Conservation (phyloP, 371 early-diverging fungal species). For the Cladochytrium tenue region DNA sequence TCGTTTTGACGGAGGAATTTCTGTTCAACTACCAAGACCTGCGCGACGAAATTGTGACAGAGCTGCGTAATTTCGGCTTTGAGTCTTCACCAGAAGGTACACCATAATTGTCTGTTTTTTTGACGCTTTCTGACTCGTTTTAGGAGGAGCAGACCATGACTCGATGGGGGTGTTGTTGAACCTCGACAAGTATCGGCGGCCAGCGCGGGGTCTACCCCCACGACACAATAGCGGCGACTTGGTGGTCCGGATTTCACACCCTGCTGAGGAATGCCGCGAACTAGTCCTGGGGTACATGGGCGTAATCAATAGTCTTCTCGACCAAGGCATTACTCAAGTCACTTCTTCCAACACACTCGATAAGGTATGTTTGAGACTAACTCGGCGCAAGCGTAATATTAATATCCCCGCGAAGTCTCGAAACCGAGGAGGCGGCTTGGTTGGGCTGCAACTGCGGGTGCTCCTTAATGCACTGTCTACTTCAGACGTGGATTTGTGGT, state of each 20-base stretch:
- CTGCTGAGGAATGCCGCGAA: conserved; percentile 33
- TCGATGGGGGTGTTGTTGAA: not conserved
- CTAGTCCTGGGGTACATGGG: conserved; percentile 37
- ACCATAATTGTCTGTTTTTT: not conserved
- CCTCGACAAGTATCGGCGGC: conserved; percentile 7
- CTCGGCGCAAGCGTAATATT: not conserved
- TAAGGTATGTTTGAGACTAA: conserved; percentile 27
- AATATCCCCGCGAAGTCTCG: conserved; percentile 26
- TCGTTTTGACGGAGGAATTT: conserved; percentile 38
- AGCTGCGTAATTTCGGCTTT: conserved; percentile 16
- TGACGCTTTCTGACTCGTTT: not conserved
- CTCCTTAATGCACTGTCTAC: conserved; percentile 34
- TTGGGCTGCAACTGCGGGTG: conserved; percentile 33
- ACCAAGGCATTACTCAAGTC: conserved; percentile 31
- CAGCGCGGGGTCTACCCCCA: conserved; percentile 2
- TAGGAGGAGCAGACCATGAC: conserved; percentile 3
- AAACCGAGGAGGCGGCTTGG: conserved; percentile 27
- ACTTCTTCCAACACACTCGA: conserved; percentile 25
- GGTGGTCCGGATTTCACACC: conserved; percentile 34
- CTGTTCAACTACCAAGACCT: conserved; percentile 42
- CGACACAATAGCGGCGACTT: conserved; percentile 12
- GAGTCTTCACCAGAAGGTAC: not conserved
- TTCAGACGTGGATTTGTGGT: conserved; percentile 34
- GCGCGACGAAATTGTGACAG: conserved; percentile 24
- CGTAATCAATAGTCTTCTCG: conserved; percentile 24